phyloP scores from a whole-genome alignment of 139 green algal genomes.

The Trebouxia sp. region DNA sequence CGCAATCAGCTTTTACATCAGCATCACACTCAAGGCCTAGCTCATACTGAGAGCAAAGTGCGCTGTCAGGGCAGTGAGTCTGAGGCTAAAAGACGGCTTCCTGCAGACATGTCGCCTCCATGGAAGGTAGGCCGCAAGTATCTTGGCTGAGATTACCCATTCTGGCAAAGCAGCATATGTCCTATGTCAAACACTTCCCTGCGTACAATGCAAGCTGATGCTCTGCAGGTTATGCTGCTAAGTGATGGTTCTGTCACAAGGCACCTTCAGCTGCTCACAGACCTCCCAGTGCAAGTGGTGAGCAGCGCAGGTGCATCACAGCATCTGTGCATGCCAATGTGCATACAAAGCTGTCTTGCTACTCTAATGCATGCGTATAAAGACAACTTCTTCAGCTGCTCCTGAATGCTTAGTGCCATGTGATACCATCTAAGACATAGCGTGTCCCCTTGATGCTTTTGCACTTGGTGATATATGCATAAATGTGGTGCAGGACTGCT shows the following conservation, averaged over 20 bases:
- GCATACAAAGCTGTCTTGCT: no score
- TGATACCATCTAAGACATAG: no score
- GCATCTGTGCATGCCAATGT: no score
- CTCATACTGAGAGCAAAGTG: no score
- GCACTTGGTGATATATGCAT: no score
- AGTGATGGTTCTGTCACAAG: conserved; percentile 96
- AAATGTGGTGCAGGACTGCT: conserved; percentile 64
- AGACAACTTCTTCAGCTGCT: no score
- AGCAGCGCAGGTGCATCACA: neutral
- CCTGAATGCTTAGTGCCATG: no score
- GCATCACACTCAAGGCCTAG: neutral
- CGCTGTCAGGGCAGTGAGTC: conserved; percentile 29
- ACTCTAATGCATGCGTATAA: no score
- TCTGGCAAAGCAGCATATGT: neutral
- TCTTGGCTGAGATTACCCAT: neutral
- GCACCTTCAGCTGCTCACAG: conserved; percentile 90
- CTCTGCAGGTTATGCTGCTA: conserved; percentile 77
- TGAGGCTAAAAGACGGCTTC: neutral
- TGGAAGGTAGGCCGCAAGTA: conserved; percentile 15
- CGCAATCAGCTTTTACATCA: neutral
- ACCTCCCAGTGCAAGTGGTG: conserved; percentile 53
- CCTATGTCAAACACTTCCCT: neutral
- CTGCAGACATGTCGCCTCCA: conserved; percentile 16
- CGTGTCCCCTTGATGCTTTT: no score
- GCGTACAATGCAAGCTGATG: neutral